Evolutionary conservation across 2,329 filamentous ascomycete species (phyloP), one percentile per base, ranked within the genome.

Genomic region (Colletotrichum sp.): DNA sequence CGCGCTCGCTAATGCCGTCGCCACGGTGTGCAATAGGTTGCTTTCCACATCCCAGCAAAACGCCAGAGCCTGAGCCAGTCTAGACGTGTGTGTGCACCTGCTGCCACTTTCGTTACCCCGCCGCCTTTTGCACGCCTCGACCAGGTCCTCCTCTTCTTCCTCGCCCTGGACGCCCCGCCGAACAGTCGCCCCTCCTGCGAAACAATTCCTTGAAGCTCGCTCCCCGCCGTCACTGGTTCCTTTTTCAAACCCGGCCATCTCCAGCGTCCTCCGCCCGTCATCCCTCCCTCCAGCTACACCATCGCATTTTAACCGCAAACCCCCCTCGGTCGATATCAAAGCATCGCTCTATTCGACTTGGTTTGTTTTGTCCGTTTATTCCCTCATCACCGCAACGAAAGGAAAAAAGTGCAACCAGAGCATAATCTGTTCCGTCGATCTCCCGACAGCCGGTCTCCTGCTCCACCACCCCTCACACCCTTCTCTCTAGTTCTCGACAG

Each of bases 191-290:
- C 73, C 70, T 75, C 64, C 34, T 65, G 65, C 74, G 64, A 73
- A 76, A 73, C 74, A 76, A 74, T 74, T 76, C 74, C 74, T 76
- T 73, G 73, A 71, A 71, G 69, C 69, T 65, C 39, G 69, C 67
- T 62, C 73, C 69, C 74, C 74, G 65, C 65, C 65, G 64, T 64
- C 57, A 66, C 70, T 68, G 70, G 70, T 69, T 69, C 64, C 28
- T 65, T 66, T 76, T 74, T 69, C 74, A 69, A 69, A 73, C 72
- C 74, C 59, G 69, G 65, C 71, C 30, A 65, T 26, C 69, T 52
- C 70, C 59, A 32, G 59, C 71, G n/a, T 49, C 52, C 64, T 64
- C 62, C 34, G 62, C 73, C 55, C 15, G 63, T 44, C 59, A 64
- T 59, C 44, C 57, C 28, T 65, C 65, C 64, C 49, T 63, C 59